Base-by-base conservation (phyloP, 2,329 filamentous ascomycete species). In the Fusarium acutatum region DNA sequence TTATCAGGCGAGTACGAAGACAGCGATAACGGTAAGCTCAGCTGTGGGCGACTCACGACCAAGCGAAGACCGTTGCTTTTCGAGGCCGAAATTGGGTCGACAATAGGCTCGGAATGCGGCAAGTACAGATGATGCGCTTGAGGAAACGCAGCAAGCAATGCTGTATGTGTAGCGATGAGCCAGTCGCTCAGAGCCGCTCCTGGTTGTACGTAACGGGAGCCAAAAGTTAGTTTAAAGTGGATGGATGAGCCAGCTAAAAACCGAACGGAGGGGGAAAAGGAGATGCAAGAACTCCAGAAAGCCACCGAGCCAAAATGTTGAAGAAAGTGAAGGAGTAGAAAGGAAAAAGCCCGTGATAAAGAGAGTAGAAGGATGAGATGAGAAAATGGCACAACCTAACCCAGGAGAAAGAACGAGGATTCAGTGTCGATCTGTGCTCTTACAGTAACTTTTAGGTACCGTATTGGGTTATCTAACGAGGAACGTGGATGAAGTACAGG, bases 141-240 rank as follows among this genome's bases (percentile, higher is more conserved):
- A 77, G 64, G 60, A 71, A 69, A 49, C 54, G 59, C 63, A 64
- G 54, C 37, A 53, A 60, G 54, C 32, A 53, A 60, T 38, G 30
- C 34, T 60, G 58, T 59, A 28, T 60, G 58, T 37, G 20, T 47
- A 75, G 66, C 64, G 63, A 67, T 60, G 65, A 77, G 72, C 72
- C 69, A 76, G 75, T 72, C 72, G 67, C 73, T 65, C 75, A 77
- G 65, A 67, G 73, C 72, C 65, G 61, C 69, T 74, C 65, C 30
- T 47, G 49, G 56, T 59, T 14, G 56, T 37, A 59, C 41, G 56
- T 58, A 67, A 64, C 65, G 72, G 65, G 73, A 76, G 65, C 72
- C 70, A 74, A 77, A 69, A 57, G 68, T 65, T 67, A 58, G 60
- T 67, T 70, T 34, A 43, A 66, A 63, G 67, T 68, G 44, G 62